Base-by-base conservation (phyloP, 352 stramenopile genomes). In the Phytophthora chlamydospora region DNA sequence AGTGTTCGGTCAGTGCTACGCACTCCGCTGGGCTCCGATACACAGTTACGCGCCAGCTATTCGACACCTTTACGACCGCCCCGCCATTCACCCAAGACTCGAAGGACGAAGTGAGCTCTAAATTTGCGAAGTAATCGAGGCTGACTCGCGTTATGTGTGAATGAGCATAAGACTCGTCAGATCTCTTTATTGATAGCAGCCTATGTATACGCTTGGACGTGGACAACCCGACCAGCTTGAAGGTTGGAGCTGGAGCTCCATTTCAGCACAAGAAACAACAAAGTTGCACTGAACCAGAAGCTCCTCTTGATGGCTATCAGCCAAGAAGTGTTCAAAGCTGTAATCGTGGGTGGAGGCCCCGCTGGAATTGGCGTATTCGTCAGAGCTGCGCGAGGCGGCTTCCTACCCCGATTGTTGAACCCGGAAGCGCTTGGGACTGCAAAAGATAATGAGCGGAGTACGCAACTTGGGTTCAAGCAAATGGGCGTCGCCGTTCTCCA, bases 341-440 rank as follows among this genome's bases (percentile, higher is more conserved):
- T 90, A 29, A 69, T 96, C 35, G 62, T 93, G 31, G 85, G 84
- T 19, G 85, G 83, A 16, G 84, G 83, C 0, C 82, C 83, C 11
- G 74, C 82, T n/a, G 85, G 85, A 8, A 72, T 92, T n/a, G 84
- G 83, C 3, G 73, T 93, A 10, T 89, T 93, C 53, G 73, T 93
- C 41, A 75, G 85, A 51, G 85, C 88, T 17, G 80, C 83, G 4
- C 78, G 84, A 36, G 75, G 73, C 13, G 88, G 88, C 4, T 84
- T 80, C 47, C 33, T 91, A 35, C 51, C 70, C 16, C 76, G 81
- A 27, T 40, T 91, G 11, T 36, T 93, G 6, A 59, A 88, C 40
- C 78, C 82, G 10, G 53, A 66, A 38, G 41, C 54, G 3, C 58
- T 78, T 51, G 81, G 84, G 6, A 88, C 68, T 3, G 44, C 52